A percentile compares a stretch with the other conserved stretches of the same genome.
phyloP scores from a whole-genome alignment of 108 stramenopile species.

The Skeletonema grethae region DNA sequence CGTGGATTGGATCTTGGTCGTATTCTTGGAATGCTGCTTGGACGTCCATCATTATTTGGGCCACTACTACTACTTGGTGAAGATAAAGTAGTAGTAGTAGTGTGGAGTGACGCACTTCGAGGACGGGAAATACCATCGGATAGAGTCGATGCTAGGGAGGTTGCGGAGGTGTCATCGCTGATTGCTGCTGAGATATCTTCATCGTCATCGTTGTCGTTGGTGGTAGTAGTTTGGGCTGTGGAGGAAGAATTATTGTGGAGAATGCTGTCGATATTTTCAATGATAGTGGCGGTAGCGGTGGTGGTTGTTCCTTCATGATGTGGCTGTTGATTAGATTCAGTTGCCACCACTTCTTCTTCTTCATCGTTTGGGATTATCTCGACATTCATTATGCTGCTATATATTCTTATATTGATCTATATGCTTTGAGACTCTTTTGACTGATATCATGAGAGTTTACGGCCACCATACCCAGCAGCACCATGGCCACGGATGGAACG shows the following conservation, averaged over 20 bases:
- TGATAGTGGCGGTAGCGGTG: not conserved
- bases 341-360: not conserved
- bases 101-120: slow-evolving; percentile 1
- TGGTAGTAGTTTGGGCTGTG: too few species aligned
- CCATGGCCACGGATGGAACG: too few species aligned
- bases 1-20: slow-evolving; percentile 70
- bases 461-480: too few species aligned
- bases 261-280: not conserved
- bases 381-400: too few species aligned
- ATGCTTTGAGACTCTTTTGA: too few species aligned
- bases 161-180: slow-evolving; percentile 21
- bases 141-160: slow-evolving; percentile 15
- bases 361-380: not conserved
- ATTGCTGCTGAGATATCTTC: not conserved
- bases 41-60: not conserved
- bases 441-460: too few species aligned
- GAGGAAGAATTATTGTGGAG: not conserved
- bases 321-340: not conserved
- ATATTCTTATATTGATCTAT: too few species aligned
- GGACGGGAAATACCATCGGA: slow-evolving; percentile 7
- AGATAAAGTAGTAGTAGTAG: too few species aligned
- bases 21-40: not conserved
- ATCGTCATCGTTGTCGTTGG: not conserved
- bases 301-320: not conserved
- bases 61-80: not conserved